Evolutionary conservation across 495 filamentous ascomycete species (phyloP), one percentile per base, ranked within the genome.

Genomic region (Lepidopterella palustris): DNA sequence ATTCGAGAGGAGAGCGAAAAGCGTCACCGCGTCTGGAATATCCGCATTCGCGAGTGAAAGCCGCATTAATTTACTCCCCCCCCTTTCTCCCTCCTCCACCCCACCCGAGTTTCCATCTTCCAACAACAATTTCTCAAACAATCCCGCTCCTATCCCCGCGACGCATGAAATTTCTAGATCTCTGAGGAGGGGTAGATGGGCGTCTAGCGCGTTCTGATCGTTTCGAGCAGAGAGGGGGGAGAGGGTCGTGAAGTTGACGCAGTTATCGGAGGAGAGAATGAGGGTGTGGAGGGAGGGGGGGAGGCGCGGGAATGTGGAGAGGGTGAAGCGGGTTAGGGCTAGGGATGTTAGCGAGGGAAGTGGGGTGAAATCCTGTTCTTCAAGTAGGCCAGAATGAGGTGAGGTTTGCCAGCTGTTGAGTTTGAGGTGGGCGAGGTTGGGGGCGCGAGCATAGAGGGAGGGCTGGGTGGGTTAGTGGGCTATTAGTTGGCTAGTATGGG

Each of bases 1-100:
- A 25, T 49, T 40, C 4, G 42, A 15, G 1, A 28, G 50, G 15
- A 20, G 47, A 15, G 28, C 39, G 32, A 65, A 26, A 20, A 65
- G 58, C 3, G 27, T 25, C 15, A 58, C 55, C 49, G 58, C 59
- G 45, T 58, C 55, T 11, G 53, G 48, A 55, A 61, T 54, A 2
- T n/a, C 56, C 4, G 15, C 11, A 23, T 27, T 9, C 0, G 51
- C 23, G 20, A 23, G 45, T 21, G 58, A 40, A 3, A 61, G 40
- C 51, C 20, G 20, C 1, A 8, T 32, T 18, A 18, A 4, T 27
- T 5, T 3, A n/a, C n/a, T n/a, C n/a, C n/a, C n/a, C n/a, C n/a
- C n/a, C n/a, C n/a, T n/a, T n/a, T n/a, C n/a, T n/a, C n/a, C n/a
- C n/a, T n/a, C n/a, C n/a, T n/a, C n/a, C n/a, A n/a, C n/a, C n/a